Conservation (phyloP, 805 yeast genomes). For the Candida morakotiae region DNA sequence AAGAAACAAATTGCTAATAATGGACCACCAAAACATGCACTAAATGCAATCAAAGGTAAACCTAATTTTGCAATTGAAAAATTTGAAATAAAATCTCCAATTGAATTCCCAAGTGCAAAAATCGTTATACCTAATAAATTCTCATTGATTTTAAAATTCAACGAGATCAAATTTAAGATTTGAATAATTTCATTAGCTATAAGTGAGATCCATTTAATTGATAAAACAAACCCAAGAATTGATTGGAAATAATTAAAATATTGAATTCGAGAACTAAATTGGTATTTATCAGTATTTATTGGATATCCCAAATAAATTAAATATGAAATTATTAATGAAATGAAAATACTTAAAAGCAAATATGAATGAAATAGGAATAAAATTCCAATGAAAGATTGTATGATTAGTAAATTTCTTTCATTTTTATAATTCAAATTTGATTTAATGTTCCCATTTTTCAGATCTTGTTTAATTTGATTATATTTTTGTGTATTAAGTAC, state of each 20-base stretch:
- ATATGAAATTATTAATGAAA: slow-evolving; percentile 3
- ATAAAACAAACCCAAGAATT: slow-evolving; percentile 57
- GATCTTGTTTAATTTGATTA: slow-evolving; percentile 6
- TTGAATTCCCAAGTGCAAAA: slow-evolving; percentile 88
- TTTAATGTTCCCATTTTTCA: not conserved
- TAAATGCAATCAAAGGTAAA: slow-evolving; percentile 84
- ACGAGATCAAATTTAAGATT: slow-evolving; percentile 57
- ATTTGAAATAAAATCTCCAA: slow-evolving; percentile 86
- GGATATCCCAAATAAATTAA: slow-evolving; percentile 9
- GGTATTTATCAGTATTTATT: not conserved
- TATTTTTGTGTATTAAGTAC: slow-evolving; percentile 22
- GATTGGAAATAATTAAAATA: slow-evolving; percentile 26
- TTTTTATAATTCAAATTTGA: slow-evolving; percentile 13
- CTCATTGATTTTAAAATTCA: slow-evolving; percentile 60
- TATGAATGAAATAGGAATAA: slow-evolving; percentile 5
- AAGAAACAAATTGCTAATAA: slow-evolving; percentile 75
- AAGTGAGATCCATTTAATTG: slow-evolving; percentile 65
- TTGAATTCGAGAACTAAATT: slow-evolving; percentile 5
- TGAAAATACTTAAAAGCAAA: not conserved
- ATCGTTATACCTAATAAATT: slow-evolving; percentile 83
- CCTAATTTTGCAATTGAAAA: slow-evolving; percentile 77
- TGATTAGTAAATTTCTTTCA: slow-evolving; percentile 17
- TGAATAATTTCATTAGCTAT: slow-evolving; percentile 70
- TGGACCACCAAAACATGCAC: slow-evolving; percentile 95
- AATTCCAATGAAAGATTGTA: slow-evolving; percentile 21